Percentiles rank a stretch among this genome's conserved stretches.
Evolutionary conservation across 164 flowering plant species (phyloP).

Genomic region (Chimonanthus salicifolius): DNA sequence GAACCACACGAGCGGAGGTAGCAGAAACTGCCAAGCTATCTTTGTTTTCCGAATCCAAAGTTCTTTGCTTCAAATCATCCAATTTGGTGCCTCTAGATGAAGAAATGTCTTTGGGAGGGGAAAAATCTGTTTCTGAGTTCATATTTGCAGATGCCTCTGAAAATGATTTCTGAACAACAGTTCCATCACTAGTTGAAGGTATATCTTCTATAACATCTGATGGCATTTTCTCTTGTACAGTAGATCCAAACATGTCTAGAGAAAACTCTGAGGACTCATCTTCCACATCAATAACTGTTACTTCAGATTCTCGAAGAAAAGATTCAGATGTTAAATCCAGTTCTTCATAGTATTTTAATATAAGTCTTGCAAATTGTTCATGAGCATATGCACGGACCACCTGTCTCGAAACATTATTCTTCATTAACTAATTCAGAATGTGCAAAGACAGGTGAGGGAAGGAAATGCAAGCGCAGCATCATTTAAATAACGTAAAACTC

Average conservation of each 20-base stretch:
- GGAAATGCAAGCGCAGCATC: too few relatives aligned
- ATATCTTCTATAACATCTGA: slow-evolving; percentile 21
- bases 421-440: not conserved
- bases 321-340: slow-evolving; percentile 53
- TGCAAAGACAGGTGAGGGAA: too few relatives aligned
- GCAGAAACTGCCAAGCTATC: slow-evolving; percentile 28
- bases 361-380: slow-evolving; percentile 94
- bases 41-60: slow-evolving; percentile 14
- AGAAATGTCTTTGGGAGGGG: slow-evolving; percentile 20
- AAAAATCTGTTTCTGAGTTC: slow-evolving; percentile 21
- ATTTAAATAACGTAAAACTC: too few relatives aligned
- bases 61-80: slow-evolving; percentile 13
- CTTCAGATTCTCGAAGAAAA: slow-evolving; percentile 51
- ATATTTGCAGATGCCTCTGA: slow-evolving; percentile 25
- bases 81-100: slow-evolving; percentile 15
- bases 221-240: slow-evolving; percentile 23
- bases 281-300: slow-evolving; percentile 45
- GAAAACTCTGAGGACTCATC: slow-evolving; percentile 48
- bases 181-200: slow-evolving; percentile 14
- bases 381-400: slow-evolving; percentile 93
- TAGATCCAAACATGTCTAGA: slow-evolving; percentile 31
- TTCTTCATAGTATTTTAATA: slow-evolving; percentile 61
- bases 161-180: slow-evolving; percentile 16
- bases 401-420: slow-evolving; percentile 29
- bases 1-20: slow-evolving; percentile 29